Evolutionary conservation across 75 land plant species (phyloP), one percentile per base, ranked within the genome.

Genomic region (Sequoia sempervirens): DNA sequence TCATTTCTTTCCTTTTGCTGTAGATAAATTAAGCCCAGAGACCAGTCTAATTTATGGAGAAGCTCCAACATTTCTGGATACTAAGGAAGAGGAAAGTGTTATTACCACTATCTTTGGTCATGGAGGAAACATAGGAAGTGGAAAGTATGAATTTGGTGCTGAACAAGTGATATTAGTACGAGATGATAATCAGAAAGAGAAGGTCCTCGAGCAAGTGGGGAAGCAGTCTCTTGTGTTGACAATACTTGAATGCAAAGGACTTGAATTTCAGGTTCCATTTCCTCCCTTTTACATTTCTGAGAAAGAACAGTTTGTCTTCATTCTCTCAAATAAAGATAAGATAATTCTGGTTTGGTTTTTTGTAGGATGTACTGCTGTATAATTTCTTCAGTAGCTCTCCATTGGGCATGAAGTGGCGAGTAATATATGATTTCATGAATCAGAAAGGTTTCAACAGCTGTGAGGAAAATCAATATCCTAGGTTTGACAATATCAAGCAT

Each of bases 191-290:
- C 53, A 50, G 15, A 64, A 64, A 64, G 4, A 26, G 8, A 28
- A 64, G 68, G 72, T 94, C 32, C n/a, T 82, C 0, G 53, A 81
- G 0, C 80, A 52, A 61, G 83, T 94, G 72, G 96, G 94, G 9
- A 84, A 88, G 34, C 87, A 89, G 85, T 92, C 93, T 53, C 90
- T 94, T 82, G 89, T 94, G 32, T 52, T 94, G 43, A 94, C 92
- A 26, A 88, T 94, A 58, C 69, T 89, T 66, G 94, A 91, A 61
- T 92, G 94, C 89, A 92, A 92, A 76, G 94, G 94, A 47, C 83
- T 92, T 3, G 94, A 94, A 53, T 94, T 94, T 86, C 91, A 94
- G 89, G 94, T 34, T 34, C 4, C 14, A 14, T 74, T 15, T 50
- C 53, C 11, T 12, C 6, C 38, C 20, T 74, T 64, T 3, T 64